Conservation (phyloP, 306 rosid genomes). For the Benincasa hispida region DNA sequence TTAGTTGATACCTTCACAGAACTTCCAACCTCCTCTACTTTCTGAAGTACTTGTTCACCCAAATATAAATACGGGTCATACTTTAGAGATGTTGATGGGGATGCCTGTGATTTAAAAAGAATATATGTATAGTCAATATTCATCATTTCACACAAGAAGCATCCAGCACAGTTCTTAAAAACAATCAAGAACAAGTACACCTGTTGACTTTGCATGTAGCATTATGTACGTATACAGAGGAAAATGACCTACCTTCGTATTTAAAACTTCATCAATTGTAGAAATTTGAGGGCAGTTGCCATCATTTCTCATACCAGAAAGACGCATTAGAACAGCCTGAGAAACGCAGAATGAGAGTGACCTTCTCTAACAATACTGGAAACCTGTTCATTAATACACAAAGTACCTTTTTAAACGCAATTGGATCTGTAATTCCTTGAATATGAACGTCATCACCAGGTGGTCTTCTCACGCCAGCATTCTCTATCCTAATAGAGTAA, state of each 20-base stretch:
- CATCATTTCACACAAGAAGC: not conserved
- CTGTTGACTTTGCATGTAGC: not conserved
- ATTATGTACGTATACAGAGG: not conserved
- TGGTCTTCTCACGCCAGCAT: constrained; percentile 75
- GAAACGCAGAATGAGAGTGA: constrained; percentile 7
- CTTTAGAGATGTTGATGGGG: constrained; percentile 53
- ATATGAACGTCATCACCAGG: constrained; percentile 87
- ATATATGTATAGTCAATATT: not conserved
- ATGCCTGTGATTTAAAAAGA: constrained; percentile 24
- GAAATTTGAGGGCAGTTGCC: constrained; percentile 41
- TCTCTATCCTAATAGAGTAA: constrained; percentile 74
- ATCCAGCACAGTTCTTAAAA: not conserved
- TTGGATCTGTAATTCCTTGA: constrained; percentile 73
- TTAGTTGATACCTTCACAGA: constrained; percentile 57
- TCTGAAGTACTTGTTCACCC: constrained; percentile 60
- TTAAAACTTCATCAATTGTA: constrained; percentile 36
- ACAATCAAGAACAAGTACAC: not conserved
- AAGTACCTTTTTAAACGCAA: constrained; percentile 72
- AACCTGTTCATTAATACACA: not conserved
- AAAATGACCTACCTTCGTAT: constrained; percentile 34
- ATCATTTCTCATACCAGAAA: constrained; percentile 56
- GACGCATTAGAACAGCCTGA: constrained; percentile 77
- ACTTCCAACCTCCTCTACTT: constrained; percentile 86
- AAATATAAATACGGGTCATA: constrained; percentile 32
- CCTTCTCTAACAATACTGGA: not conserved